These are phyloP conservation scores for Candida buenavistaensis DNA, from an alignment of 1,139 yeast genomes.

Conservation along the genomic window DNA sequence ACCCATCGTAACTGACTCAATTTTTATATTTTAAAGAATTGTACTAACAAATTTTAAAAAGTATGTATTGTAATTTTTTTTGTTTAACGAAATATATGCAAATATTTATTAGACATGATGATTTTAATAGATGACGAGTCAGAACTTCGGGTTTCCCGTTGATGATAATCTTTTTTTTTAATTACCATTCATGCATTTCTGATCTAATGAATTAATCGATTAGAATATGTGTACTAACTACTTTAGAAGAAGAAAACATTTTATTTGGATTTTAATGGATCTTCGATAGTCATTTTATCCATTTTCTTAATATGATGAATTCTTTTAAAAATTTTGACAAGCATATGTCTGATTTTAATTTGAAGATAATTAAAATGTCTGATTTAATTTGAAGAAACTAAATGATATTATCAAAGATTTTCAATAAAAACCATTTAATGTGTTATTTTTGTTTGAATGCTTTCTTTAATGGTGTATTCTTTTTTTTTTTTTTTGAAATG, in stretches of 20 bases:
- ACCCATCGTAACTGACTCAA: slow-evolving; percentile 94
- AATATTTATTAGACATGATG: slow-evolving; percentile 36
- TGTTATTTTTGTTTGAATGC: too few relatives aligned
- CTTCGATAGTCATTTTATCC: slow-evolving; percentile 9
- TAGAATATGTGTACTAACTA: slow-evolving; percentile 2
- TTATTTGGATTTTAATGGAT: slow-evolving; percentile 6
- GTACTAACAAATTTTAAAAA: slow-evolving; percentile 12
- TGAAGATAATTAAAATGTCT: slow-evolving; percentile 34
- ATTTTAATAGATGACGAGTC: slow-evolving; percentile 97
- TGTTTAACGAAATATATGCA: slow-evolving; percentile 1
- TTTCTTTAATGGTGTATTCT: background rate
- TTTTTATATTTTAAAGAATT: too few relatives aligned
- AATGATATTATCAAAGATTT: slow-evolving; percentile 10
- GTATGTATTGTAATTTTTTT: slow-evolving; percentile 6
- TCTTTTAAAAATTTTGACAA: slow-evolving; percentile 56
- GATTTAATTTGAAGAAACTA: slow-evolving; percentile 1
- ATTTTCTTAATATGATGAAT: slow-evolving; percentile 5
- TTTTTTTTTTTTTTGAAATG: slow-evolving; percentile 20
- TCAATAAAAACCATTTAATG: slow-evolving; percentile 7
- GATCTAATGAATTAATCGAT: slow-evolving; percentile 48
- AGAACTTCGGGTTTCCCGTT: slow-evolving; percentile 87
- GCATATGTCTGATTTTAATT: slow-evolving; percentile 94
- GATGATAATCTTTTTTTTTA: slow-evolving; percentile 74
- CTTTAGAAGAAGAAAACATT: background rate
- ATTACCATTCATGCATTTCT: slow-evolving; percentile 97